phyloP scores from a whole-genome alignment of 2,329 filamentous ascomycete genomes.

The Stagonosporopsis rhizophila region DNA sequence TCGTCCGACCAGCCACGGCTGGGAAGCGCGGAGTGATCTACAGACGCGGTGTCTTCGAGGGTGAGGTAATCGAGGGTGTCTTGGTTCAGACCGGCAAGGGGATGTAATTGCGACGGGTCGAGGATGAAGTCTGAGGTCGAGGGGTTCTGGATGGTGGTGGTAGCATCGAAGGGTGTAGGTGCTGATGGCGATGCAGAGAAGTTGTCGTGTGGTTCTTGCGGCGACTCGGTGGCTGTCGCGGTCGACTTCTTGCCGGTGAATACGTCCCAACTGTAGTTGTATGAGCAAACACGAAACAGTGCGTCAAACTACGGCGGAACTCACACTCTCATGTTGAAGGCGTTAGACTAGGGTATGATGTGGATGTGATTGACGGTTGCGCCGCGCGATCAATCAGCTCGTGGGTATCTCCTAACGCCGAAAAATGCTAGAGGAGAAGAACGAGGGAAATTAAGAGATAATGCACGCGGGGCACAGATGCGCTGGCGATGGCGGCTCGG shows the following conservation, averaged over 20 bases:
- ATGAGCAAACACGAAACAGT: constrained; percentile 1
- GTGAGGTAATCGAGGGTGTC: constrained; percentile 94
- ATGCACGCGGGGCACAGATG: constrained; percentile 28
- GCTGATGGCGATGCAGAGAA: constrained; percentile 48
- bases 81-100: constrained; percentile 89
- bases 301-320: constrained; percentile 1
- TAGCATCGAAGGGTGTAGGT: constrained; percentile 71
- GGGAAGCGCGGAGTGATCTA: constrained; percentile 87
- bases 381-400: constrained; percentile 28
- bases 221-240: constrained; percentile 52
- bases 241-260: constrained; percentile 65
- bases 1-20: constrained; percentile 98
- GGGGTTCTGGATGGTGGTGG: constrained; percentile 75
- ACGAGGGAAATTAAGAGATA: constrained; percentile 14
- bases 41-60: constrained; percentile 87
- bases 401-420: constrained; percentile 29
- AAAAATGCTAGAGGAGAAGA: constrained; percentile 24
- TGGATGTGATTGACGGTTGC: constrained; percentile 27
- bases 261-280: constrained; percentile 57
- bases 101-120: constrained; percentile 89
- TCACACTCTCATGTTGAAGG: constrained; percentile 48
- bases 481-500: constrained; percentile 37
- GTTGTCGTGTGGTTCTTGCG: constrained; percentile 53
- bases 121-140: constrained; percentile 77
- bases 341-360: constrained; percentile 23